A percentile compares a stretch with the other conserved stretches of the same genome.
phyloP scores from a whole-genome alignment of 306 rosid species.

The Cucurbita pepo region DNA sequence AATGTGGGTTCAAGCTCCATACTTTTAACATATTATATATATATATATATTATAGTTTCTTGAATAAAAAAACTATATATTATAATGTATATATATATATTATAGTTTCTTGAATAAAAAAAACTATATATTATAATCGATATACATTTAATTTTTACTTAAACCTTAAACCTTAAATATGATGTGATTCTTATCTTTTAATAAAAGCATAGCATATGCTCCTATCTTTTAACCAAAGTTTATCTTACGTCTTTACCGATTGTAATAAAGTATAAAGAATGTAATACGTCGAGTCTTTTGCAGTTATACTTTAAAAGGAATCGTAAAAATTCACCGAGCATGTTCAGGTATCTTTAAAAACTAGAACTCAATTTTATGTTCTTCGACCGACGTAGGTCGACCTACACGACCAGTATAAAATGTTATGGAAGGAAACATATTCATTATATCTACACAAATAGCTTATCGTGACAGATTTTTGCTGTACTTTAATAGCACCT shows the following conservation, averaged over 20 bases:
- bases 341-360: neutral
- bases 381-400: neutral
- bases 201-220: neutral
- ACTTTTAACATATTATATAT: neutral
- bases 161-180: too few species aligned
- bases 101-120: too few species aligned
- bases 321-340: neutral
- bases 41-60: too few species aligned
- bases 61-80: neutral
- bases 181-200: neutral
- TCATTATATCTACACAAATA: neutral
- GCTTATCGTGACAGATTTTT: neutral
- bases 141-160: too few species aligned
- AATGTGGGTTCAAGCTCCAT: neutral
- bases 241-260: too few species aligned
- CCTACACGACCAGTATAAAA: neutral
- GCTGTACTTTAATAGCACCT: too few species aligned
- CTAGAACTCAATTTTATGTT: neutral
- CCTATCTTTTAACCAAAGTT: neutral
- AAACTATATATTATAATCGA: neutral
- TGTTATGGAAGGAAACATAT: neutral
- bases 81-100: too few species aligned
- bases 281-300: neutral
- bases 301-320: neutral
- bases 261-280: neutral